Base-by-base conservation (phyloP, 192 early-diverging fungal genomes). In the Entomortierella lignicola region DNA sequence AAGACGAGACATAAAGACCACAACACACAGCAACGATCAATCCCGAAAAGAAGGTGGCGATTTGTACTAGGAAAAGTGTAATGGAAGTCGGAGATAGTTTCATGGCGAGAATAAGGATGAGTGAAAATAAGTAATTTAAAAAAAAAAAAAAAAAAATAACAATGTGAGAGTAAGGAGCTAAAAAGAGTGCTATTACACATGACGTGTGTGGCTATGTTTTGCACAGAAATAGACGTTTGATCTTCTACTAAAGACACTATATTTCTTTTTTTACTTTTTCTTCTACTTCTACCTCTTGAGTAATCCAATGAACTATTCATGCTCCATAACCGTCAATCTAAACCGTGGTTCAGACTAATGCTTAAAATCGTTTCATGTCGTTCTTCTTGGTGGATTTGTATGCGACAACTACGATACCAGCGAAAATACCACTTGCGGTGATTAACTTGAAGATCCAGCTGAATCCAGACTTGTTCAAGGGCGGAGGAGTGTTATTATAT, bases 331-430 rank as follows among this genome's bases (percentile, higher is more conserved):
- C n/a, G n/a, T n/a, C n/a, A n/a, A n/a, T n/a, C n/a, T n/a, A n/a
- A n/a, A n/a, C n/a, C n/a, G n/a, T n/a, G n/a, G n/a, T n/a, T n/a
- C n/a, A n/a, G n/a, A n/a, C n/a, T n/a, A n/a, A n/a, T 51, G 8
- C 29, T 43, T 77, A 77, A 43, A 77, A 77, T 27, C 73, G 66
- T 66, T 68, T 69, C 47, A 52, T 77, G 54, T 77, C 42, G 43
- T 74, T 64, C 20, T 50, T 68, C 41, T 57, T 63, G 56, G 73
- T 58, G 54, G 55, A 52, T 26, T 69, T 68, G 60, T 59, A 69
- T 20, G 55, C 73, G 8, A 69, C 55, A 42, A 32, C n/a, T 11
- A 77, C 39, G 26, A 66, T 32, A 34, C 53, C 69, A 11, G 32
- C 60, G 59, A 77, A 77, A 32, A 77, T 64, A 37, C 59, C 73